Percentiles rank a stretch among this genome's conserved stretches.
Conservation (phyloP, 768 basidiomycete species). For the Leccinum pellstonianum region DNA sequence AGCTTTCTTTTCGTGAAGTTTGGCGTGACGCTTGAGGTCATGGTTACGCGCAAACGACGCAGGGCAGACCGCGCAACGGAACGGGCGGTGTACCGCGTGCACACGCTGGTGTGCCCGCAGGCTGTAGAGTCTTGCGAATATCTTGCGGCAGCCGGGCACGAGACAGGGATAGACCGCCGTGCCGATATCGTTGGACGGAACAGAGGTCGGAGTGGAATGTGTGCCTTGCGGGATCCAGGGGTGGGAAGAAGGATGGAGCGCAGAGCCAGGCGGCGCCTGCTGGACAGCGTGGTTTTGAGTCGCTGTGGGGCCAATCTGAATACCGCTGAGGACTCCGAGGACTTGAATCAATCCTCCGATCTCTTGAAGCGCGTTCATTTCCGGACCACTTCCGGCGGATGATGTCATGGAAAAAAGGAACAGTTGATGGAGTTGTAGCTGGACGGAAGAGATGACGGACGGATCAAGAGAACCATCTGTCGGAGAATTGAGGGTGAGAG, state of each 20-base stretch:
- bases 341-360: slow-evolving; percentile 81
- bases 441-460: slow-evolving; percentile 64
- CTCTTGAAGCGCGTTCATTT: slow-evolving; percentile 65
- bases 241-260: slow-evolving; percentile 32
- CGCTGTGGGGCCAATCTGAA: slow-evolving; percentile 54
- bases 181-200: slow-evolving; percentile 49
- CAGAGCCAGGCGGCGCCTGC: slow-evolving; percentile 27
- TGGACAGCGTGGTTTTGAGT: slow-evolving; percentile 32
- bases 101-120: slow-evolving; percentile 70
- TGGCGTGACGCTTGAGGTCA: slow-evolving; percentile 75
- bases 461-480: slow-evolving; percentile 50
- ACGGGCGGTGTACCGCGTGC: slow-evolving; percentile 65
- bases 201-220: slow-evolving; percentile 20
- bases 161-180: slow-evolving; percentile 82
- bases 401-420: slow-evolving; percentile 79
- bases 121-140: slow-evolving; percentile 65
- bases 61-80: slow-evolving; percentile 61
- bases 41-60: slow-evolving; percentile 79
- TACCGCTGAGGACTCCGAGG: slow-evolving; percentile 74
- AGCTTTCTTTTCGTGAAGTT: slow-evolving; percentile 68
- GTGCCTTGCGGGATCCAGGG: slow-evolving; percentile 30
- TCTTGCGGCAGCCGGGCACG: slow-evolving; percentile 61
- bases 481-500: slow-evolving; percentile 40
- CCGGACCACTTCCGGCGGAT: slow-evolving; percentile 49
- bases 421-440: slow-evolving; percentile 69